phyloP scores from a whole-genome alignment of 1,284 basidiomycete genomes.

The Golubevia pallescens region DNA sequence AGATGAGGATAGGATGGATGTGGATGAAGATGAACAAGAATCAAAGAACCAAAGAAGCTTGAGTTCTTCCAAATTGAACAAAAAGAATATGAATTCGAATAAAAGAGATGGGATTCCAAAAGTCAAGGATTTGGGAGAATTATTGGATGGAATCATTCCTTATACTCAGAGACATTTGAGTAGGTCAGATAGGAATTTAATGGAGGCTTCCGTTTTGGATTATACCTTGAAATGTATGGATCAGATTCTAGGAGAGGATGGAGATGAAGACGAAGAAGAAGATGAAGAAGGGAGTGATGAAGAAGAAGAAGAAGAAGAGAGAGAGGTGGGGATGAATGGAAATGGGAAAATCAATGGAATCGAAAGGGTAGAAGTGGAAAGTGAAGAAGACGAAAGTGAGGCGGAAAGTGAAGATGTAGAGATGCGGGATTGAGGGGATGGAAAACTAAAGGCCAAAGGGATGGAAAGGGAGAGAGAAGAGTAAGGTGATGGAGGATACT shows the following conservation, averaged over 20 bases:
- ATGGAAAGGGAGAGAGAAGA: no score
- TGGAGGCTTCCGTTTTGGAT: conserved; percentile 92
- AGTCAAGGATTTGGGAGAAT: conserved; percentile 66
- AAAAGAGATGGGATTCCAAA: conserved; percentile 9
- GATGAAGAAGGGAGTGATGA: no score
- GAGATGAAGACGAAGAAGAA: no score
- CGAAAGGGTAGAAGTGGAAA: no score
- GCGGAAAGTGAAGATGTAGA: no score
- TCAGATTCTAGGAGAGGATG: conserved; percentile 10
- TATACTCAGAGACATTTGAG: conserved; percentile 91
- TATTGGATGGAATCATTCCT: conserved; percentile 84
- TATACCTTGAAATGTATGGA: conserved; percentile 93
- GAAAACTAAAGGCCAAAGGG: no score
- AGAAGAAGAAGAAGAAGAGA: no score
- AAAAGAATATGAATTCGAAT: conserved; percentile 67
- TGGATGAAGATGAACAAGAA: conserved; percentile 18
- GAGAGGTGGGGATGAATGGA: no score
- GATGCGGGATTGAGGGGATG: no score
- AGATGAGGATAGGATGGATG: conserved; percentile 64
- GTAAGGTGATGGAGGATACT: no score
- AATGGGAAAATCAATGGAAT: no score
- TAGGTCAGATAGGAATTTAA: conserved; percentile 82
- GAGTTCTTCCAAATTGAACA: conserved; percentile 5
- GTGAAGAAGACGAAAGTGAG: no score
- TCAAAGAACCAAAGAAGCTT: conserved; percentile 9